Percentiles rank a stretch among this genome's conserved stretches.
Conservation (phyloP, 169 alveolate genomes). For the Babesia divergens region DNA sequence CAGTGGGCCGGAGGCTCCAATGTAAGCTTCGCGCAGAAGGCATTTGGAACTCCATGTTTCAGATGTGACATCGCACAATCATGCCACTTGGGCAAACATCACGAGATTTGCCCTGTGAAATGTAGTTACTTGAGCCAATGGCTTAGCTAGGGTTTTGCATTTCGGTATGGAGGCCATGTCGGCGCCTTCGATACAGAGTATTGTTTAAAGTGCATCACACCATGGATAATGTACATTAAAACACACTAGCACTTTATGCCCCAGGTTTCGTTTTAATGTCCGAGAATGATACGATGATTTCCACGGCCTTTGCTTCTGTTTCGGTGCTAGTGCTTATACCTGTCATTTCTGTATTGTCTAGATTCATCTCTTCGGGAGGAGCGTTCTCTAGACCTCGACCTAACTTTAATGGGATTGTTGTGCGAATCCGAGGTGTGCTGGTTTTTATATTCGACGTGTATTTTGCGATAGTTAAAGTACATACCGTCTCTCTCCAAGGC, state of each 20-base stretch:
- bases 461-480: constrained; percentile 27
- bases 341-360: no score
- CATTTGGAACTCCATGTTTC: constrained; percentile 69
- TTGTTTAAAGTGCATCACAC: no score
- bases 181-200: no score
- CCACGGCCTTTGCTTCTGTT: no score
- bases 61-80: constrained; percentile 58
- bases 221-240: no score
- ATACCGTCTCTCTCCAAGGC: constrained; percentile 41
- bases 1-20: constrained; percentile 66
- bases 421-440: neutral
- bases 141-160: constrained; percentile 9
- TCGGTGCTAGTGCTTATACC: no score
- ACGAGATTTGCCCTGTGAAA: constrained; percentile 43
- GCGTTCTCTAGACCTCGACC: neutral
- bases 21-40: constrained; percentile 31
- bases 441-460: constrained; percentile 22
- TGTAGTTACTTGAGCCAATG: constrained; percentile 50
- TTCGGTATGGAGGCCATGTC: no score
- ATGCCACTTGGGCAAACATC: constrained; percentile 36
- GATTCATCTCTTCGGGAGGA: neutral
- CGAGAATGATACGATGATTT: no score
- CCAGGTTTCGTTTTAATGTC: no score
- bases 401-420: neutral
- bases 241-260: no score